These are phyloP conservation scores for Magnolia sinica DNA, from an alignment of 164 flowering plant genomes.

Conservation along the genomic window DNA sequence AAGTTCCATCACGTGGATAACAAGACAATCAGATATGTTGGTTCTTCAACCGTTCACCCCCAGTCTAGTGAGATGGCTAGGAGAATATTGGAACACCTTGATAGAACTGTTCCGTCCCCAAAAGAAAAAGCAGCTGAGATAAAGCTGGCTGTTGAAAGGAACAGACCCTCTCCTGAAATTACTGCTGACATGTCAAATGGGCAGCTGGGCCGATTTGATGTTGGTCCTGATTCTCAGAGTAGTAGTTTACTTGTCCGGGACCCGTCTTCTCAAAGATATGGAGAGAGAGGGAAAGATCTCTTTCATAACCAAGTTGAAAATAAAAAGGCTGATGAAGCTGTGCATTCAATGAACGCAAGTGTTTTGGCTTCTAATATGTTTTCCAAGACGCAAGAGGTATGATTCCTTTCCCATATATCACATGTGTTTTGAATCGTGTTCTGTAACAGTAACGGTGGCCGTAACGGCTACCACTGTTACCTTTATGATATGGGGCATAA, in stretches of 20 bases:
- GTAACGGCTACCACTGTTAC: no score
- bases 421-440: neutral
- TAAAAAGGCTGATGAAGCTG: conserved; percentile 17
- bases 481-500: no score
- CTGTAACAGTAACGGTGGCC: no score
- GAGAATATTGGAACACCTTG: conserved; percentile 77
- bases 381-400: conserved; percentile 32
- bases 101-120: conserved; percentile 55
- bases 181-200: conserved; percentile 13
- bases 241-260: conserved; percentile 8
- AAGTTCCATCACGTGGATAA: conserved; percentile 23
- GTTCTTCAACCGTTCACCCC: conserved; percentile 39
- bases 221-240: conserved; percentile 16
- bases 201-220: conserved; percentile 7
- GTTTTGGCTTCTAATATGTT: conserved; percentile 17
- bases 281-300: conserved; percentile 18
- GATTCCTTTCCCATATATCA: neutral
- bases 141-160: conserved; percentile 47
- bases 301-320: conserved; percentile 17
- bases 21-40: conserved; percentile 19
- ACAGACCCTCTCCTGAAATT: conserved; percentile 33
- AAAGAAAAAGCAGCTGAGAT: conserved; percentile 63
- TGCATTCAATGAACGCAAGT: conserved; percentile 20
- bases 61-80: conserved; percentile 59
- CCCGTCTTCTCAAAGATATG: conserved; percentile 21